phyloP scores from a whole-genome alignment of 768 basidiomycete genomes.

The Crucibulum laeve region DNA sequence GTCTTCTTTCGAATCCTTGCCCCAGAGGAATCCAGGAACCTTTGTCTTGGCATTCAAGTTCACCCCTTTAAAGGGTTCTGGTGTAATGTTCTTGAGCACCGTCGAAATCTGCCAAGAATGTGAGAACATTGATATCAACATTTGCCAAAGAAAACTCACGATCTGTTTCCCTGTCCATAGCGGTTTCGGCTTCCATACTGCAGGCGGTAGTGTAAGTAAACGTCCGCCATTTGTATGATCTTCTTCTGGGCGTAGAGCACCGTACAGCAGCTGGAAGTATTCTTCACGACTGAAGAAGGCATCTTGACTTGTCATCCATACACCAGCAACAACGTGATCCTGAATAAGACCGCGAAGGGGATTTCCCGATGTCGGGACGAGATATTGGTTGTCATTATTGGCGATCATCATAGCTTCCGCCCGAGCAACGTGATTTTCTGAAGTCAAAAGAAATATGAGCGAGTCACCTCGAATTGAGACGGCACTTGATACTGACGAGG shows the following conservation, averaged over 20 bases:
- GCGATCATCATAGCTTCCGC: constrained; percentile 93
- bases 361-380: constrained; percentile 98
- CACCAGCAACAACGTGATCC: constrained; percentile 96
- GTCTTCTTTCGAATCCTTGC: constrained; percentile 74
- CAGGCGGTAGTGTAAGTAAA: constrained; percentile 80
- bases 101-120: constrained; percentile 76
- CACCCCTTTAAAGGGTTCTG: constrained; percentile 70
- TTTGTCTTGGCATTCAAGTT: constrained; percentile 86
- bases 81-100: constrained; percentile 88
- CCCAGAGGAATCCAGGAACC: constrained; percentile 86
- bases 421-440: constrained; percentile 92
- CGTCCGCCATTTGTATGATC: constrained; percentile 54
- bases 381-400: constrained; percentile 97
- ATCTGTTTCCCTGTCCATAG: constrained; percentile 99
- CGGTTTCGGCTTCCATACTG: constrained; percentile 87
- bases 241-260: constrained; percentile 87
- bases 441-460: constrained; percentile 3
- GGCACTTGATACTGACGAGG: constrained; percentile 68
- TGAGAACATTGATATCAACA: background rate
- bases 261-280: constrained; percentile 94
- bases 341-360: constrained; percentile 97
- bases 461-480: background rate
- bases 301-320: constrained; percentile 99
- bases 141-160: constrained; percentile 40
- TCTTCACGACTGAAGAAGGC: constrained; percentile 94